phyloP scores from a whole-genome alignment of 2,329 filamentous ascomycete genomes.

The Lachnum nothofagi region DNA sequence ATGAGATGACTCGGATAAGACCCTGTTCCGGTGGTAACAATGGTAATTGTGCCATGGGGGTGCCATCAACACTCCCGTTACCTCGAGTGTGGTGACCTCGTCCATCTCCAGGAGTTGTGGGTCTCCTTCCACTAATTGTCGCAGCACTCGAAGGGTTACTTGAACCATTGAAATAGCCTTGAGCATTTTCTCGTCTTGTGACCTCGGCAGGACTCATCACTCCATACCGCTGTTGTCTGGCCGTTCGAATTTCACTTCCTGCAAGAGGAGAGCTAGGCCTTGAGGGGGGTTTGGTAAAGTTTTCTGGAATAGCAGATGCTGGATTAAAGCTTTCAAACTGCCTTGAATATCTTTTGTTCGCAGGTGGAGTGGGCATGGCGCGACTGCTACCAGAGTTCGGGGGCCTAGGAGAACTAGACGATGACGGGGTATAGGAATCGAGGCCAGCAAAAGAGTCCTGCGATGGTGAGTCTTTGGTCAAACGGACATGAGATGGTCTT shows the following conservation, averaged over 20 bases:
- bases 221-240: constrained; percentile 49
- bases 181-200: constrained; percentile 44
- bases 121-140: constrained; percentile 49
- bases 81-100: constrained; percentile 65
- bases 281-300: constrained; percentile 53
- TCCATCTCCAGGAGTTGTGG: constrained; percentile 56
- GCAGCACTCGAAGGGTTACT: constrained; percentile 45
- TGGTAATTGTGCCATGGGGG: constrained; percentile 79
- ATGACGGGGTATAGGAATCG: constrained; percentile 60
- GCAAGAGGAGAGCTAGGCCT: constrained; percentile 63
- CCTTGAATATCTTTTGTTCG: constrained; percentile 61
- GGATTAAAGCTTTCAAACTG: constrained; percentile 45
- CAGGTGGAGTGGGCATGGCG: constrained; percentile 40
- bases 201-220: constrained; percentile 53
- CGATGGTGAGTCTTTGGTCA: constrained; percentile 22
- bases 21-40: constrained; percentile 78
- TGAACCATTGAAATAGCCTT: constrained; percentile 50
- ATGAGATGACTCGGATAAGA: constrained; percentile 88
- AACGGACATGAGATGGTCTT: constrained; percentile 32
- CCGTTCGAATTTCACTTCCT: constrained; percentile 25
- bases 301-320: constrained; percentile 29
- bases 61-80: constrained; percentile 77
- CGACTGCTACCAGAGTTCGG: constrained; percentile 46
- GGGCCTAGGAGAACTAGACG: constrained; percentile 60
- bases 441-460: constrained; percentile 81